phyloP scores from a whole-genome alignment of 2,329 filamentous ascomycete species.

The Ceratocystis diversiconidia region DNA sequence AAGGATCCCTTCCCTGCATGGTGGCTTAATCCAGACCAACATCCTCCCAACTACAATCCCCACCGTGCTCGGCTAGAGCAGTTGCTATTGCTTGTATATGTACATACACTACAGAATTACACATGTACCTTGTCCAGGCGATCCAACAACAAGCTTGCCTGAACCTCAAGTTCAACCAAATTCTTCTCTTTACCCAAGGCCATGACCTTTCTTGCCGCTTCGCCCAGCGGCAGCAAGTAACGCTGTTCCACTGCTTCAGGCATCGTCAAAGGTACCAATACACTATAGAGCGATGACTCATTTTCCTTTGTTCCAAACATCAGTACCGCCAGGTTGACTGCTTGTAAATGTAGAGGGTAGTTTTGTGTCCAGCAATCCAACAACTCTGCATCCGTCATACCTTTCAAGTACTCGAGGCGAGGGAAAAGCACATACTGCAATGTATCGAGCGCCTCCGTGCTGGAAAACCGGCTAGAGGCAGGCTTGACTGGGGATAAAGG shows the following conservation, averaged over 20 bases:
- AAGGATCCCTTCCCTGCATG: neutral
- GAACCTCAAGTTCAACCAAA: slow-evolving; percentile 25
- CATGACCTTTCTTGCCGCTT: slow-evolving; percentile 29
- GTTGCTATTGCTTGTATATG: neutral
- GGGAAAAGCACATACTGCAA: slow-evolving; percentile 51
- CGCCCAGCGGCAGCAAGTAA: slow-evolving; percentile 40
- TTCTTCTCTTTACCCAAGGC: slow-evolving; percentile 25
- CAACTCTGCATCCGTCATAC: slow-evolving; percentile 29
- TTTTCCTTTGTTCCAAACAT: slow-evolving; percentile 28
- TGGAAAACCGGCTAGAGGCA: slow-evolving; percentile 32
- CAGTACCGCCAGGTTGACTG: slow-evolving; percentile 43
- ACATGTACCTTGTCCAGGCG: slow-evolving; percentile 29
- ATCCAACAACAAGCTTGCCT: slow-evolving; percentile 31
- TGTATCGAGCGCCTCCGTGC: slow-evolving; percentile 40
- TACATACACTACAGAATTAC: neutral
- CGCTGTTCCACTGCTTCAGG: slow-evolving; percentile 42
- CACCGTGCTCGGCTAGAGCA: too few relatives aligned
- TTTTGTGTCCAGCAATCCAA: slow-evolving; percentile 39
- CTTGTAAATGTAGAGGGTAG: slow-evolving; percentile 42
- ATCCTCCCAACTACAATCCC: neutral
- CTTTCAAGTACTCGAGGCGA: slow-evolving; percentile 34
- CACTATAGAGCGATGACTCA: slow-evolving; percentile 23
- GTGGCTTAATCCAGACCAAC: neutral
- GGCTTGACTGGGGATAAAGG: slow-evolving; percentile 17
- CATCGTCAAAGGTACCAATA: slow-evolving; percentile 41